Percentiles rank a stretch among this genome's conserved stretches.
These are phyloP conservation scores for Myxozyma monticola DNA, from an alignment of 805 yeast species.

Conservation along the genomic window DNA sequence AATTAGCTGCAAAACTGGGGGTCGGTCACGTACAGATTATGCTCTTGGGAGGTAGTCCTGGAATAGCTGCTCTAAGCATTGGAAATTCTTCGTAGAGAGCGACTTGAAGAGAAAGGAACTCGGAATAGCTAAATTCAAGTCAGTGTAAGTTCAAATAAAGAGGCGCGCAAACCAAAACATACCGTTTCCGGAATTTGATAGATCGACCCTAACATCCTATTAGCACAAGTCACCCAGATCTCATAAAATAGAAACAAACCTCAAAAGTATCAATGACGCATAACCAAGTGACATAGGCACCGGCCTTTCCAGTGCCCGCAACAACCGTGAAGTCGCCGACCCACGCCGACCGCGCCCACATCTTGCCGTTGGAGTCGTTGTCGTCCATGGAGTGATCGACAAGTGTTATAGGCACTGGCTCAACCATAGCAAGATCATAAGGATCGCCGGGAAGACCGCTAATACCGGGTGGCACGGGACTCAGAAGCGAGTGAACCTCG, in stretches of 20 bases:
- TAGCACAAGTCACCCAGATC: background rate
- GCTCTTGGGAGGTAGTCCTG: conserved; percentile 50
- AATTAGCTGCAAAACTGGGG: background rate
- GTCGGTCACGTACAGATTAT: conserved; percentile 28
- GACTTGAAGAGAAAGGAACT: conserved; percentile 53
- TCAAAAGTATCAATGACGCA: conserved; percentile 42
- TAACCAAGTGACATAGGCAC: conserved; percentile 48
- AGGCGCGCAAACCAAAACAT: background rate
- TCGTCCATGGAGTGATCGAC: conserved; percentile 39
- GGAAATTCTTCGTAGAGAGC: conserved; percentile 44
- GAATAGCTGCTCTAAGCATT: conserved; percentile 41
- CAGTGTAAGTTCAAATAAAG: background rate
- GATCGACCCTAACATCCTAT: conserved; percentile 8
- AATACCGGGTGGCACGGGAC: conserved; percentile 16
- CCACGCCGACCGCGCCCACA: conserved; percentile 46
- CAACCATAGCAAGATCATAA: conserved; percentile 32
- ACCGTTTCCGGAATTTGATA: conserved; percentile 18
- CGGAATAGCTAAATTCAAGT: conserved; percentile 53
- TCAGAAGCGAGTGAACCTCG: conserved; percentile 7
- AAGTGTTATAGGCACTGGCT: conserved; percentile 47
- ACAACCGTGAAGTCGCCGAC: conserved; percentile 45
- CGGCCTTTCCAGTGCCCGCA: conserved; percentile 40
- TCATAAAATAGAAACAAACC: conserved; percentile 18
- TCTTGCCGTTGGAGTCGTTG: conserved; percentile 11
- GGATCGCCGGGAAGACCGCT: conserved; percentile 29